Evolutionary conservation across 306 rosid species (phyloP), one percentile per base, ranked within the genome.

Genomic region (Pterocarpus macrocarpus): DNA sequence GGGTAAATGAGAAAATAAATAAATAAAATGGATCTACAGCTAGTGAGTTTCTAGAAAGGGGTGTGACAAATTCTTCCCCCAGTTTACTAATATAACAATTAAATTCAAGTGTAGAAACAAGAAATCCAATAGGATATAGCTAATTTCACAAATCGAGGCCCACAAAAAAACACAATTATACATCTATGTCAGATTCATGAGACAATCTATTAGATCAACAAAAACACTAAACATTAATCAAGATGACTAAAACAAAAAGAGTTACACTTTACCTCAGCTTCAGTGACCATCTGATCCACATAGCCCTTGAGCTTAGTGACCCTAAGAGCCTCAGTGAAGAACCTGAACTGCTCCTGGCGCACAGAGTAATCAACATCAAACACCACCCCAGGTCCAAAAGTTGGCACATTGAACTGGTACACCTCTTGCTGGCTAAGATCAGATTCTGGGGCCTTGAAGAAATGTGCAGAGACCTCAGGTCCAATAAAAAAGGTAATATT

Each of bases 361-460:
- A 95, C 81, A 0, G 97, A 88, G 69, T 95, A 95, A 77, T 95
- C 99, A 74, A 95, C 98, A 77, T 95, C 99, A 53, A 95, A 95
- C 9, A 91, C 99, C 22, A 95, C 99, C 1, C 98, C 98, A 10
- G 98, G 98, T 4, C 99, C 99, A 30, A 93, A 95, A 69, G 98
- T 95, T 0, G 99, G 97, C 41, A 95, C 98, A 84, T 95, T 95
- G 90, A 95, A 95, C 87, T 87, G 96, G 64, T 91, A 93, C 44
- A 95, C 98, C 85, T 91, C 98, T 75, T 95, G 99, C 82, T 95
- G 99, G 82, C 98, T 95, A 32, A 93, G 94, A 80, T 95, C 98
- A 55, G 92, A 64, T 84, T 93, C 99, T 0, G 94, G 44, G 4
- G 99, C 99, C 79, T 95, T 95, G 55, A 95, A 93, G 75, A 95